Evolutionary conservation across 2,329 filamentous ascomycete genomes (phyloP).

Genomic region (Endothia cerciana): DNA sequence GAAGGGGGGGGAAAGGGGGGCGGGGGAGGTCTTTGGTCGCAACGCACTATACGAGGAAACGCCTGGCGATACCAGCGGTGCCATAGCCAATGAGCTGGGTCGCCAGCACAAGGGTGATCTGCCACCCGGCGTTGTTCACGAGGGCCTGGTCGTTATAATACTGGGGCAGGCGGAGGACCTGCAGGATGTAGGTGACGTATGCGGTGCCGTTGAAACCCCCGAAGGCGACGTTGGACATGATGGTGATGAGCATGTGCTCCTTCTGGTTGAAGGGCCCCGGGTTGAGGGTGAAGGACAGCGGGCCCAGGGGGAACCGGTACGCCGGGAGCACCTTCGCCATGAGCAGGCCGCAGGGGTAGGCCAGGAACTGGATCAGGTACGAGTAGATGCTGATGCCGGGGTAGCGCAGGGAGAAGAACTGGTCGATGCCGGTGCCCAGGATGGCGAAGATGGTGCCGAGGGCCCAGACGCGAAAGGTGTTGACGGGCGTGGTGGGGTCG

Average conservation of each 20-base stretch:
- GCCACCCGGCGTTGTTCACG: slow-evolving; percentile 52
- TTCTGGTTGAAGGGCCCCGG: slow-evolving; percentile 62
- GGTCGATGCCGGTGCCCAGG: slow-evolving; percentile 56
- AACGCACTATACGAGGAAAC: slow-evolving; percentile 52
- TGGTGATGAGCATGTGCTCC: slow-evolving; percentile 62
- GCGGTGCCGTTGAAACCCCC: slow-evolving; percentile 22
- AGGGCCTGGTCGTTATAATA: slow-evolving; percentile 56
- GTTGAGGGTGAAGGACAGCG: slow-evolving; percentile 54
- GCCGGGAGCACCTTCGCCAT: slow-evolving; percentile 57
- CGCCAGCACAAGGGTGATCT: slow-evolving; percentile 52
- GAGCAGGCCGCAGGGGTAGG: slow-evolving; percentile 57
- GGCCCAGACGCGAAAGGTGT: slow-evolving; percentile 58
- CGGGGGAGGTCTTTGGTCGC: not conserved
- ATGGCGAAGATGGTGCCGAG: slow-evolving; percentile 57
- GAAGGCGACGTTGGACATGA: slow-evolving; percentile 61
- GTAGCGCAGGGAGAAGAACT: slow-evolving; percentile 61
- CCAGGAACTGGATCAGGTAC: slow-evolving; percentile 60
- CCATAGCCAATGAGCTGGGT: slow-evolving; percentile 62
- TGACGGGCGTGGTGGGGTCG: slow-evolving; percentile 51
- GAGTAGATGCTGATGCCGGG: slow-evolving; percentile 58
- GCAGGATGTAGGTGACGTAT: slow-evolving; percentile 20
- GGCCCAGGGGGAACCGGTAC: slow-evolving; percentile 51
- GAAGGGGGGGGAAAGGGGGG: too few species aligned
- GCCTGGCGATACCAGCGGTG: slow-evolving; percentile 52
- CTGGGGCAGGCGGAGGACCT: slow-evolving; percentile 39